A percentile compares a stretch with the other conserved stretches of the same genome.
phyloP scores from a whole-genome alignment of 345 rosid species.

The Chamaenerion angustifolium region DNA sequence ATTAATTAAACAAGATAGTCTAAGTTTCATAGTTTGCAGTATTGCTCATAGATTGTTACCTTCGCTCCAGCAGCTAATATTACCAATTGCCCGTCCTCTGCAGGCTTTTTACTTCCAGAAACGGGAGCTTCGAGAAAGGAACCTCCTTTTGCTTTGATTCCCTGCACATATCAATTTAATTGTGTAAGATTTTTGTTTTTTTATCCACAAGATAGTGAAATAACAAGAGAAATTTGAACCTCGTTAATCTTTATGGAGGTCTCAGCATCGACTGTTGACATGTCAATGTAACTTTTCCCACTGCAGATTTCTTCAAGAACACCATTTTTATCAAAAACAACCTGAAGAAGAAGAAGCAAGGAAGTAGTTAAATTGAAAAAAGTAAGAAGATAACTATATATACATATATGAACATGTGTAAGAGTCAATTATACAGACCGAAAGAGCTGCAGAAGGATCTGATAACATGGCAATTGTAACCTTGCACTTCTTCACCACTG shows the following conservation, averaged over 20 bases:
- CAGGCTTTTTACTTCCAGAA: constrained; percentile 96
- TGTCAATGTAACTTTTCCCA: constrained; percentile 76
- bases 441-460: constrained; percentile 80
- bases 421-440: constrained; percentile 24
- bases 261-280: constrained; percentile 90
- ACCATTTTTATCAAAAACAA: constrained; percentile 73
- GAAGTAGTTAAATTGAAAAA: constrained; percentile 1
- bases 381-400: neutral
- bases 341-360: constrained; percentile 27
- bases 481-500: constrained; percentile 73
- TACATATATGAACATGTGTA: too few species aligned
- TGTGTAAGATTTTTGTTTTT: neutral
- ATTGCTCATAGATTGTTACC: constrained; percentile 17
- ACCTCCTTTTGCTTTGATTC: constrained; percentile 63
- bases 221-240: constrained; percentile 21
- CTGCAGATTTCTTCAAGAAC: constrained; percentile 58
- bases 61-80: constrained; percentile 93
- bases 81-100: constrained; percentile 89
- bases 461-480: constrained; percentile 79
- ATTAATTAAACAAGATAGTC: too few species aligned
- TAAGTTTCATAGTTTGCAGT: too few species aligned
- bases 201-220: neutral
- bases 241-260: constrained; percentile 61
- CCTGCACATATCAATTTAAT: constrained; percentile 29
- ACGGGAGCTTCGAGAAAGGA: constrained; percentile 88